Percentiles rank a stretch among this genome's conserved stretches.
Conservation (phyloP, 2,329 filamentous ascomycete genomes). For the Exophiala calicioides region DNA sequence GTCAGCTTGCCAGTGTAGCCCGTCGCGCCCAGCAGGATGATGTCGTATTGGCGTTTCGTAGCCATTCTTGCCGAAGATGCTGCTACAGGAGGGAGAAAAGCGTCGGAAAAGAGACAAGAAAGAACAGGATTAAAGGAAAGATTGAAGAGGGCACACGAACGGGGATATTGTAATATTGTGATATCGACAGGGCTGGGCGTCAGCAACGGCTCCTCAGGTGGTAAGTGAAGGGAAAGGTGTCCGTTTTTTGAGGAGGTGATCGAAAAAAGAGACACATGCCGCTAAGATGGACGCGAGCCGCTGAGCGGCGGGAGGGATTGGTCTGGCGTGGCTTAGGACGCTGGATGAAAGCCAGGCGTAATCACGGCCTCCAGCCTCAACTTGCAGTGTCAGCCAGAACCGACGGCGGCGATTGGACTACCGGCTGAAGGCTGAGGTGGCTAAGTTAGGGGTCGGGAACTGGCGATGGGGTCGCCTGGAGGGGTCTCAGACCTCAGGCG, state of each 20-base stretch:
- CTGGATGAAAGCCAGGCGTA: not conserved
- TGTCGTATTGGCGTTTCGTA: constrained; percentile 58
- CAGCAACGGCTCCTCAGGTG: too few species aligned
- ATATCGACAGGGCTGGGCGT: too few species aligned
- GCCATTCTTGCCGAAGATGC: constrained; percentile 40
- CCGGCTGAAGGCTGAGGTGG: constrained; percentile 9
- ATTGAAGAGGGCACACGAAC: too few species aligned
- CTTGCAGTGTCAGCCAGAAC: too few species aligned
- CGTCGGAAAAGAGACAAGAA: not conserved
- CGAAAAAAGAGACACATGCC: not conserved
- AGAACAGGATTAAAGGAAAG: constrained; percentile 1
- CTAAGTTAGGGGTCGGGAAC: constrained; percentile 1
- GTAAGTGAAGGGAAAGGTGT: not conserved
- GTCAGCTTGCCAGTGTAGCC: constrained; percentile 82
- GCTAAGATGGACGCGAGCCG: too few species aligned
- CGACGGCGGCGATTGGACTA: constrained; percentile 9
- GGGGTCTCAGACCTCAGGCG: not conserved
- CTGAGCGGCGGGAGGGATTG: too few species aligned
- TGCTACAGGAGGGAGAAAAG: not conserved
- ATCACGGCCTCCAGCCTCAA: too few species aligned
- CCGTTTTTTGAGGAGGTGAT: not conserved
- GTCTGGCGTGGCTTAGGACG: too few species aligned
- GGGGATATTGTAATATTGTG: too few species aligned
- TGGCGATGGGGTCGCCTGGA: not conserved
- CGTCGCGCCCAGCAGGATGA: constrained; percentile 67